Base-by-base conservation (phyloP, 257 asterid species). In the Cruciata laevipes region DNA sequence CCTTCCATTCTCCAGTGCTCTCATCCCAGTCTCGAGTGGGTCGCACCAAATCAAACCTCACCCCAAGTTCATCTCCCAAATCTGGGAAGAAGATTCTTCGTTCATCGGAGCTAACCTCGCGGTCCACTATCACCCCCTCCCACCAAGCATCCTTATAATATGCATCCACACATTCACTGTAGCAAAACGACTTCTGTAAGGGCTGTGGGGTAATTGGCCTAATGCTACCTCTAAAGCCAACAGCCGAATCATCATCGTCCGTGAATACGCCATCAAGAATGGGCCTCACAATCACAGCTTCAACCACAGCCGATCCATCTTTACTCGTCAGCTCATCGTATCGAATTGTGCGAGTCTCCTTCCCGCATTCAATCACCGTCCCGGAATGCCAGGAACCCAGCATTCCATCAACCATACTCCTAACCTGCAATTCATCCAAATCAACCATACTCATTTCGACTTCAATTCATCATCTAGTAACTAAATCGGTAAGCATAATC, bases 1-100 rank as follows among this genome's bases (percentile, higher is more conserved):
- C 21, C 44, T 2, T 60, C 65, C 65, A 60, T 14, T 60, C 42
- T 5, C 35, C 65, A 2, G 44, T 60, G 31, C 31, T 12, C 42
- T 60, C 65, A 27, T 60, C 5, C 65, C 65, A 60, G 42, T 30
- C 42, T 6, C 31, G 65, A 60, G 65, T 60, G 23, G 31, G 18
- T 24, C 65, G 65, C 42, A 60, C 3, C 40, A 1, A 6, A 31
- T 60, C 42, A 12, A 60, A 0, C 35, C 2, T 2, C 4, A 35
- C 65, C 6, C 9, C 35, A 23, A 27, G 1, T 7, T 60, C 65
- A 60, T 60, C 65, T 16, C 65, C 65, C 11, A 60, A 5, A 9
- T 60, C 65, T 17, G 65, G 65, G 31, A 60, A 60, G 23, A 60
- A 31, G 13, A 60, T 10, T n/a, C 24, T 60, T 6, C 65, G 23